phyloP scores from a whole-genome alignment of 73 alveolate genomes.

The Stentor coeruleus region DNA sequence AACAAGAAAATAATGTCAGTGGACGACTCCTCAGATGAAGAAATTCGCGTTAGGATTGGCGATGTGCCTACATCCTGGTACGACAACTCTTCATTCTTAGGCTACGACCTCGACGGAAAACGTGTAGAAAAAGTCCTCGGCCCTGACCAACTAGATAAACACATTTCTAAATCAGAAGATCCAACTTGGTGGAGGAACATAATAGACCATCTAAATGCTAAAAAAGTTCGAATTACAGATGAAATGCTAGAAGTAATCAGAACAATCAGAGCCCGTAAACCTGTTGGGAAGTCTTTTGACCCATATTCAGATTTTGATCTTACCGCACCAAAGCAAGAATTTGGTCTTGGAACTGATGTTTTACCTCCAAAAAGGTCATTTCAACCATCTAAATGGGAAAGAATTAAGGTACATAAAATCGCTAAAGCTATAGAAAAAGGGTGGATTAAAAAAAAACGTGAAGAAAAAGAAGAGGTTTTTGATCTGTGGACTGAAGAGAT shows the following conservation, averaged over 20 bases:
- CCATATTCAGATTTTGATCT: conserved; percentile 55
- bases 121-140: conserved; percentile 58
- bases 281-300: conserved; percentile 43
- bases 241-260: conserved; percentile 82
- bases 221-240: conserved; percentile 85
- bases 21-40: conserved; percentile 92
- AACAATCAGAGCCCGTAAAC: conserved; percentile 84
- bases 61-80: conserved; percentile 85
- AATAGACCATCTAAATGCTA: conserved; percentile 86
- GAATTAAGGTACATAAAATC: conserved; percentile 79
- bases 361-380: conserved; percentile 88
- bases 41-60: conserved; percentile 83
- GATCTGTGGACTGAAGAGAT: conserved; percentile 74
- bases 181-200: conserved; percentile 96
- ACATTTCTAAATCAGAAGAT: conserved; percentile 84
- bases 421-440: conserved; percentile 92
- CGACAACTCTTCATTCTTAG: conserved; percentile 69
- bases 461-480: conserved; percentile 59
- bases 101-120: conserved; percentile 73
- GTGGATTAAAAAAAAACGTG: conserved; percentile 68
- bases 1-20: conserved; percentile 39
- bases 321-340: conserved; percentile 73
- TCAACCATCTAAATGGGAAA: conserved; percentile 86
- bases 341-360: conserved; percentile 66
- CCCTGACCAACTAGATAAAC: conserved; percentile 84